A percentile compares a stretch with the other conserved stretches of the same genome.
Conservation (phyloP, 371 early-diverging fungal genomes). For the Amoeboaphelidium protococcarum region DNA sequence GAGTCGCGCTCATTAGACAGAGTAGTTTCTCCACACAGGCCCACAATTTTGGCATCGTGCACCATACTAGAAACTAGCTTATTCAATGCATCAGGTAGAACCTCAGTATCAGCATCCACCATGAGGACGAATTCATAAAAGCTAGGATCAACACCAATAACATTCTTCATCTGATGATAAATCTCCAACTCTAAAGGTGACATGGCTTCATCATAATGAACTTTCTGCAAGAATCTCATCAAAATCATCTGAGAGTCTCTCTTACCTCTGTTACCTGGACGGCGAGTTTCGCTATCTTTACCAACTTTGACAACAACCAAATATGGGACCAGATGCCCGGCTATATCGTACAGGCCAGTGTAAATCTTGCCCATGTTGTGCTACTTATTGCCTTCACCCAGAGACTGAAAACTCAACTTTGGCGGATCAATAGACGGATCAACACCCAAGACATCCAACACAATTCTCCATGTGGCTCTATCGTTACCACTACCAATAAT, state of each 20-base stretch:
- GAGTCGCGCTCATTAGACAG: constrained; percentile 62
- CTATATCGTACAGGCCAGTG: constrained; percentile 77
- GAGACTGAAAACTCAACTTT: constrained; percentile 67
- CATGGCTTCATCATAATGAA: constrained; percentile 61
- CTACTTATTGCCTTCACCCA: constrained; percentile 66
- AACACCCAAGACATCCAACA: constrained; percentile 75
- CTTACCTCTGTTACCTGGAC: constrained; percentile 69
- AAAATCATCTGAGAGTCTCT: constrained; percentile 63
- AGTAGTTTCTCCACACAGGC: constrained; percentile 75
- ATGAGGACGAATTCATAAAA: constrained; percentile 78
- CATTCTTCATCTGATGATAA: constrained; percentile 69
- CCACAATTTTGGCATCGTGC: constrained; percentile 66
- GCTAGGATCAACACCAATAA: constrained; percentile 59
- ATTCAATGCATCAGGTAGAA: constrained; percentile 48
- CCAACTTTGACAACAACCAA: constrained; percentile 61
- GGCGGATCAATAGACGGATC: constrained; percentile 64
- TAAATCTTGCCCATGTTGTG: constrained; percentile 89
- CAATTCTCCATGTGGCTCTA: constrained; percentile 85
- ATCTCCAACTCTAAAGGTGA: constrained; percentile 77
- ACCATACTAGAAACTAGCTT: constrained; percentile 64
- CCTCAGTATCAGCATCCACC: constrained; percentile 89
- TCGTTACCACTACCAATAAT: constrained; percentile 90
- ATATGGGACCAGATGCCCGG: constrained; percentile 56
- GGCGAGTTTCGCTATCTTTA: constrained; percentile 23
- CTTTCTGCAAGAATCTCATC: constrained; percentile 57